phyloP scores from a whole-genome alignment of 2,329 filamentous ascomycete genomes.

The Nothopassalora personata region DNA sequence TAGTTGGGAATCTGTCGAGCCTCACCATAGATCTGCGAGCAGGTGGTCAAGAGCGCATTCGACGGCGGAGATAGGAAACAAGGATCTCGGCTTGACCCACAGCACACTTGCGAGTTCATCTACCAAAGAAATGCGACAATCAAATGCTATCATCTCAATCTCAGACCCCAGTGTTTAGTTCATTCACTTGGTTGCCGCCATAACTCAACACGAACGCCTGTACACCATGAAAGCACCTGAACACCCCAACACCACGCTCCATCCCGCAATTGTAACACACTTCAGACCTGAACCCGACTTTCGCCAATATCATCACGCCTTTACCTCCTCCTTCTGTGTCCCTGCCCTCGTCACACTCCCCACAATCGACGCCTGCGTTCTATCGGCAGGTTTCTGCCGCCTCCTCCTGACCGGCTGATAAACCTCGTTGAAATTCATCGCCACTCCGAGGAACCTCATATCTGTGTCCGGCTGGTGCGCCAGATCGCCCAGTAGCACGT shows the following conservation, averaged over 20 bases:
- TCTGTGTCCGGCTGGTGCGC: slow-evolving; percentile 92
- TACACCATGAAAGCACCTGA: not conserved
- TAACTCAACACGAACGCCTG: too few species aligned
- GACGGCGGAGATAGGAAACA: not conserved
- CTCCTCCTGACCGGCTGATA: slow-evolving; percentile 73
- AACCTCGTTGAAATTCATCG: slow-evolving; percentile 99
- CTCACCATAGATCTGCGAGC: not conserved
- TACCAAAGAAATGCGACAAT: not conserved
- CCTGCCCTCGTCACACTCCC: not conserved
- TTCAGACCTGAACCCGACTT: too few species aligned
- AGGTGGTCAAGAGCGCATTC: not conserved
- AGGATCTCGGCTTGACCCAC: not conserved
- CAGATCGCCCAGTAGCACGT: slow-evolving; percentile 79
- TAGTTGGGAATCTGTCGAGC: not conserved
- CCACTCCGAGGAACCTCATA: slow-evolving; percentile 89
- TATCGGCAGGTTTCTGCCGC: slow-evolving; percentile 23
- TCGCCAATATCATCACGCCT: not conserved
- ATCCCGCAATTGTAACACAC: not conserved
- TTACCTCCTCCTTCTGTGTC: not conserved
- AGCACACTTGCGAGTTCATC: not conserved
- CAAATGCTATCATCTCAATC: too few species aligned
- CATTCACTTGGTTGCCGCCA: too few species aligned
- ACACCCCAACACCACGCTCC: not conserved
- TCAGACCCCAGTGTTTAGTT: too few species aligned
- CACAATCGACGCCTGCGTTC: slow-evolving; percentile 1